Percentiles rank a stretch among this genome's conserved stretches.
phyloP scores from a whole-genome alignment of 495 filamentous ascomycete species.

The Arthonia radiata region DNA sequence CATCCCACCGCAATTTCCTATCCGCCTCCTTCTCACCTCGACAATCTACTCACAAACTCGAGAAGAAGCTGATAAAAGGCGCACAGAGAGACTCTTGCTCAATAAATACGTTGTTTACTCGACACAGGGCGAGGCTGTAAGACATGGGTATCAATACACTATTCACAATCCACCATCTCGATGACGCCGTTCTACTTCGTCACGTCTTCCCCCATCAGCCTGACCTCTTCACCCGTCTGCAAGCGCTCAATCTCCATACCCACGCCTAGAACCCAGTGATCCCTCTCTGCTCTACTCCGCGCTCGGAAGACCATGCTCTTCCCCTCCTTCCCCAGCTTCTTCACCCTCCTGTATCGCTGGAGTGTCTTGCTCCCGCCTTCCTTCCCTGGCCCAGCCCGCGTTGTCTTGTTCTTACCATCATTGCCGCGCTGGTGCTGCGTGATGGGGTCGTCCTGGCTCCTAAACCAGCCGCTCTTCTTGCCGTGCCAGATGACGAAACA shows the following conservation, averaged over 20 bases:
- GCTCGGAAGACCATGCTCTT: conserved; percentile 48
- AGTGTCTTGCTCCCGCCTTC: conserved; percentile 11
- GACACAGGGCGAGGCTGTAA: too few relatives aligned
- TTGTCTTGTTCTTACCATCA: conserved; percentile 13
- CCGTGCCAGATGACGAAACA: conserved; percentile 55
- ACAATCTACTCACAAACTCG: too few relatives aligned
- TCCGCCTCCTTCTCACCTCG: too few relatives aligned
- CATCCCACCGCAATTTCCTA: too few relatives aligned
- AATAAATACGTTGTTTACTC: too few relatives aligned
- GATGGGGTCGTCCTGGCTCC: conserved; percentile 21
- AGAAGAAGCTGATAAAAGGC: too few relatives aligned
- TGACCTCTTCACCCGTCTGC: conserved; percentile 35
- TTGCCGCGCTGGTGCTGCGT: conserved; percentile 3
- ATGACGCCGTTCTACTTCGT: too few relatives aligned
- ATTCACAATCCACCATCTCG: too few relatives aligned
- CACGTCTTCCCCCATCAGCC: conserved; percentile 23
- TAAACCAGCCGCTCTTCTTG: conserved; percentile 31
- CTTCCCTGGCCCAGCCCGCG: conserved; percentile 10
- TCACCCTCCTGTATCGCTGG: conserved; percentile 24
- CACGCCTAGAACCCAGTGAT: conserved; percentile 52
- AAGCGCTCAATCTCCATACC: conserved; percentile 48
- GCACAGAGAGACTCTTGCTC: too few relatives aligned
- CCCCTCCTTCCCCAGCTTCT: conserved; percentile 33
- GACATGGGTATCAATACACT: too few relatives aligned
- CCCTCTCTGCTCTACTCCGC: conserved; percentile 43